Base-by-base conservation (phyloP, 2,329 filamentous ascomycete species). In the Diaporthe sp. region DNA sequence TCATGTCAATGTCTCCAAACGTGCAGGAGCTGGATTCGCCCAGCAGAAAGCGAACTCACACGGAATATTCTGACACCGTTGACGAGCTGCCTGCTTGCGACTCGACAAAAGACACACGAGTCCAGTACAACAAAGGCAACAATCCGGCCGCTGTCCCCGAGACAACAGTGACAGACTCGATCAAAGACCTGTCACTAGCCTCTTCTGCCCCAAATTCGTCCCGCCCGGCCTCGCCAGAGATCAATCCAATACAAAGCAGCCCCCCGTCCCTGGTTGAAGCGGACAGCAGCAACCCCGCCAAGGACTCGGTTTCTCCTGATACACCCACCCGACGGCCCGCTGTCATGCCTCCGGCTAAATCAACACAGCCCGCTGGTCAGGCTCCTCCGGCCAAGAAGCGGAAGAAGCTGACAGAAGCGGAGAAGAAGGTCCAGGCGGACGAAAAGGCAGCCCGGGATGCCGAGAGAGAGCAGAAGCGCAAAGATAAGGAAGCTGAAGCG, bases 1-100 rank as follows among this genome's bases (percentile, higher is more conserved):
- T 90, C 37, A 82, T 85, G 60, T 83, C 85, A 72, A 83, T 89
- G 80, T 87, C 88, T 25, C 81, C 85, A 17, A 90, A 90, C 76
- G 84, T 88, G 42, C 85, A 86, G 80, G 86, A 88, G 79, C 81
- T 84, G 34, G 86, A 88, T 70, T 78, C 81, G 28, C 82, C 81
- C 72, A 71, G 83, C 65, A 84, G 85, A 71, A 90, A 90, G 81
- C 82, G 87, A 75, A 86, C 82, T 57, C 87, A 88, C 77, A 84
- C 87, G 55, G 86, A 88, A 44, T 89, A 85, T 76, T 78, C 84
- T 3, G 83, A 81, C 34, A 65, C 71, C 39, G 39, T 75, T 17
- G 65, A 76, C 58, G 71, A 78, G 31, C 34, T 42, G 34, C 65
- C 47, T 15, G 34, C 65, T 39, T 42, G 65, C 34, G 74, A 76